Evolutionary conservation across 495 filamentous ascomycete genomes (phyloP), one percentile per base, ranked within the genome.

Genomic region (Hypoxylon subgilvum): DNA sequence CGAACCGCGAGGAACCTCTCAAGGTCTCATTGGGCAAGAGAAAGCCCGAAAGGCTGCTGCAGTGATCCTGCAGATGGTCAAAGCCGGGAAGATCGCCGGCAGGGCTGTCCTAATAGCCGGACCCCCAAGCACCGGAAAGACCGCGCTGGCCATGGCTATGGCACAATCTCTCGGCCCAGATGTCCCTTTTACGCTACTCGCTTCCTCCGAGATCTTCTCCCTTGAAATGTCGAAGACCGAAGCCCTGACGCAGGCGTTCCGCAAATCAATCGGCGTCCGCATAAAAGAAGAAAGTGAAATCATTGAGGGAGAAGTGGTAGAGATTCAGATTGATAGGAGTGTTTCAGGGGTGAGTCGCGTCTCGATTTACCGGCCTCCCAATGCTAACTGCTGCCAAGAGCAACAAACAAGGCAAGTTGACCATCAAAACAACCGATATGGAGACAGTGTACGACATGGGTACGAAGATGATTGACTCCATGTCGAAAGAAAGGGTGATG

Each of bases 401-500:
- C 72, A 91, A 90, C 72, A 97, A 96, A 80, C 92, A 96, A 82
- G 94, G 94, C 63, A 99, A 97, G 74, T 88, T 99, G 60, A 99
- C 94, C 6, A 96, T 99, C 74, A 99, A 97, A 73, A 99, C 94
- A 14, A 96, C 93, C 63, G 95, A 99, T 69, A 99, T 99, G 94
- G 94, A 99, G 75, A 96, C 94, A 13, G 90, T 97, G 63, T 98
- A 97, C 80, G 94, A 98, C 63, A 94, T 98, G 90, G 94, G 94
- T 32, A 91, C 87, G 46, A 97, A 97, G 75, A 97, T 97, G 95
- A 97, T 99, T 59, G 95, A 99, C 64, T 88, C 91, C 32, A 96
- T 99, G 88, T 95, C 90, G 53, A 97, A 97, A 74, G 94, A 99
- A 77, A 91, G 93, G 47, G 90, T 99, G 34, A 96, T 96, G 84